phyloP scores from a whole-genome alignment of 768 basidiomycete genomes.

The Imleria badia region DNA sequence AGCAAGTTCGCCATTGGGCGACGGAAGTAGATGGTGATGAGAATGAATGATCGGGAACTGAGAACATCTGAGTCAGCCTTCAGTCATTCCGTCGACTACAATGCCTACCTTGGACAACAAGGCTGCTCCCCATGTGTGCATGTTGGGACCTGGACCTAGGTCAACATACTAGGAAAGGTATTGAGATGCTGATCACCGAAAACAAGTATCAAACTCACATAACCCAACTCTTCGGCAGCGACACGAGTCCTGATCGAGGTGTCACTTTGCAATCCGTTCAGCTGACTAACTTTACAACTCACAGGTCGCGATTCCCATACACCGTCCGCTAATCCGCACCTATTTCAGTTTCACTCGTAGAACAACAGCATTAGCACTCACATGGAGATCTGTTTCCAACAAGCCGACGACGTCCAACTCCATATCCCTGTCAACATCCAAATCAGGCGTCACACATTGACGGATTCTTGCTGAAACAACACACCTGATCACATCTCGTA shows the following conservation, averaged over 20 bases:
- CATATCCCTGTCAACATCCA: constrained; percentile 55
- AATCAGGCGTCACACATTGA: neutral
- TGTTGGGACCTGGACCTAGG: constrained; percentile 82
- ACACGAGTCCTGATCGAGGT: constrained; percentile 59
- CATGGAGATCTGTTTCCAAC: constrained; percentile 83
- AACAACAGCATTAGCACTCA: constrained; percentile 36
- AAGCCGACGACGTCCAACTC: constrained; percentile 83
- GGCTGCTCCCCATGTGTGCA: constrained; percentile 88
- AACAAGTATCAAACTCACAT: constrained; percentile 48
- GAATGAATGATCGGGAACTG: constrained; percentile 89
- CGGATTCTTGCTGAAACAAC: constrained; percentile 21
- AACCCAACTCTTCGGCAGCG: constrained; percentile 74
- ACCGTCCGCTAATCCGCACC: constrained; percentile 50
- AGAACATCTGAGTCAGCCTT: neutral
- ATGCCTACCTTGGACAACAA: constrained; percentile 68
- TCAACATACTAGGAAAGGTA: constrained; percentile 66
- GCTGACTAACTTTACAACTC: constrained; percentile 17
- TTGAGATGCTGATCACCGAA: constrained; percentile 3
- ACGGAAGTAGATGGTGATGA: constrained; percentile 83
- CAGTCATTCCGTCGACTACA: neutral
- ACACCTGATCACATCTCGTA: constrained; percentile 55
- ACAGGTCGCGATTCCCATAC: constrained; percentile 87
- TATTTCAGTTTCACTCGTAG: neutral
- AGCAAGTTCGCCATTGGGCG: constrained; percentile 82
- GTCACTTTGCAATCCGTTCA: neutral